phyloP scores from a whole-genome alignment of 2,329 filamentous ascomycete genomes.

The Cercospora janseana region DNA sequence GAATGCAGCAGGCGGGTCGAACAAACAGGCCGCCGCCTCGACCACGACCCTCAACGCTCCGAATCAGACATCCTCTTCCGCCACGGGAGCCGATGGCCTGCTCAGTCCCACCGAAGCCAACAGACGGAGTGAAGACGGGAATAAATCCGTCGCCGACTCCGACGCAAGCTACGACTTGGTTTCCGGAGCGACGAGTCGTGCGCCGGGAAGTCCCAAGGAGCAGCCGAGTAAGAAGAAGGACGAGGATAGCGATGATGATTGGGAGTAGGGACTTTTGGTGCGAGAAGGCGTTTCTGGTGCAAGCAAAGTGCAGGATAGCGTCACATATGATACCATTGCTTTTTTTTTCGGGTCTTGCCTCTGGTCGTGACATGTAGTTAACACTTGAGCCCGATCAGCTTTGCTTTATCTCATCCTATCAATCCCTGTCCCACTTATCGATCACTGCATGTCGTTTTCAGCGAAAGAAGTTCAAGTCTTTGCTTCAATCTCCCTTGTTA shows the following conservation, averaged over 20 bases:
- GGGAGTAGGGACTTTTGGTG: slow-evolving; percentile 32
- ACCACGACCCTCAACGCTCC: slow-evolving; percentile 34
- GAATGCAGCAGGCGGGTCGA: slow-evolving; percentile 8
- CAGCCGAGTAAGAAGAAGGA: slow-evolving; percentile 42
- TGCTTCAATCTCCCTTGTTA: too few relatives aligned
- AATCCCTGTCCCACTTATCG: too few relatives aligned
- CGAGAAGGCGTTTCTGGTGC: background rate
- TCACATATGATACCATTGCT: slow-evolving; percentile 5
- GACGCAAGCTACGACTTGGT: slow-evolving; percentile 96
- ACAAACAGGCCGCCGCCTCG: slow-evolving; percentile 29
- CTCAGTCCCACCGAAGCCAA: slow-evolving; percentile 6
- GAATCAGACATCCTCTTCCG: background rate
- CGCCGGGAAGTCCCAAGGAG: slow-evolving; percentile 65
- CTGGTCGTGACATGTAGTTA: too few relatives aligned
- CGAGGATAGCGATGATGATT: slow-evolving; percentile 40
- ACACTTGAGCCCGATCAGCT: too few relatives aligned
- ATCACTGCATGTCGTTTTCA: too few relatives aligned
- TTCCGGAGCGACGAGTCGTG: slow-evolving; percentile 69
- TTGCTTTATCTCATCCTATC: slow-evolving; percentile 2
- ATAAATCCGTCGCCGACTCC: slow-evolving; percentile 83
- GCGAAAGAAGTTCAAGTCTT: too few relatives aligned
- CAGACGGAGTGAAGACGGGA: slow-evolving; percentile 70
- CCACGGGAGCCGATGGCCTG: background rate
- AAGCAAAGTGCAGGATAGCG: background rate
- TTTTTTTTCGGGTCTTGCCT: too few relatives aligned